Percentiles rank a stretch among this genome's conserved stretches.
Evolutionary conservation across 2,329 filamentous ascomycete species (phyloP).

Genomic region (Fusarium denticulatum): DNA sequence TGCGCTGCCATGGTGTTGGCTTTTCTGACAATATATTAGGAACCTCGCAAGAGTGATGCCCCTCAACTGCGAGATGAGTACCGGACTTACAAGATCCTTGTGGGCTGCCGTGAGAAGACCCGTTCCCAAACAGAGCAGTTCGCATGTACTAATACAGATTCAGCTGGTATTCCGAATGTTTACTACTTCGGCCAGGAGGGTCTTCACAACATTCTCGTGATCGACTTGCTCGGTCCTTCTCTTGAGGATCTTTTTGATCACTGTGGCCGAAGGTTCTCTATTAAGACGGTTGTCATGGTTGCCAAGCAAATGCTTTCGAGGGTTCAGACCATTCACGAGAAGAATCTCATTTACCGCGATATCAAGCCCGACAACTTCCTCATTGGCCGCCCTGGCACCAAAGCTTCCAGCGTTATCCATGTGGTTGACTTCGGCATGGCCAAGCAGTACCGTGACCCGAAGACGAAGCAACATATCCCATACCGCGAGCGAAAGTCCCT

Average conservation of each 20-base stretch:
- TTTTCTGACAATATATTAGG: conserved; percentile 61
- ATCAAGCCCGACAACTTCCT: conserved; percentile 99
- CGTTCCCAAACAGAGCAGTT: conserved; percentile 44
- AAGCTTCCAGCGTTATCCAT: conserved; percentile 97
- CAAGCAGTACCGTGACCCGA: conserved; percentile 98
- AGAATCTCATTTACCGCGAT: conserved; percentile 98
- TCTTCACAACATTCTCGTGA: conserved; percentile 98
- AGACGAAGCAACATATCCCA: conserved; percentile 98
- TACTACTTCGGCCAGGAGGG: conserved; percentile 99
- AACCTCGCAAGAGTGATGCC: conserved; percentile 98
- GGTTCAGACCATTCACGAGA: conserved; percentile 94
- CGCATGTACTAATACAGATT: conserved; percentile 33
- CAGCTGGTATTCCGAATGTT: conserved; percentile 98
- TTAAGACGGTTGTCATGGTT: conserved; percentile 99
- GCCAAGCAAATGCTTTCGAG: conserved; percentile 98
- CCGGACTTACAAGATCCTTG: conserved; percentile 98
- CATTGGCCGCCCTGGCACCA: conserved; percentile 90
- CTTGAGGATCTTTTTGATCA: conserved; percentile 98
- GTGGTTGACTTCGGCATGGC: conserved; percentile 99
- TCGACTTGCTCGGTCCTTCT: conserved; percentile 93
- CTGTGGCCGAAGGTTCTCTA: conserved; percentile 92
- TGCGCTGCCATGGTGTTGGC: background rate
- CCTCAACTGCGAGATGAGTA: conserved; percentile 98
- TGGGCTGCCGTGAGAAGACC: conserved; percentile 87
- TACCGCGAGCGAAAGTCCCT: conserved; percentile 97